These are phyloP conservation scores for Pachyrhizus erosus DNA, from an alignment of 306 rosid genomes.

Conservation along the genomic window DNA sequence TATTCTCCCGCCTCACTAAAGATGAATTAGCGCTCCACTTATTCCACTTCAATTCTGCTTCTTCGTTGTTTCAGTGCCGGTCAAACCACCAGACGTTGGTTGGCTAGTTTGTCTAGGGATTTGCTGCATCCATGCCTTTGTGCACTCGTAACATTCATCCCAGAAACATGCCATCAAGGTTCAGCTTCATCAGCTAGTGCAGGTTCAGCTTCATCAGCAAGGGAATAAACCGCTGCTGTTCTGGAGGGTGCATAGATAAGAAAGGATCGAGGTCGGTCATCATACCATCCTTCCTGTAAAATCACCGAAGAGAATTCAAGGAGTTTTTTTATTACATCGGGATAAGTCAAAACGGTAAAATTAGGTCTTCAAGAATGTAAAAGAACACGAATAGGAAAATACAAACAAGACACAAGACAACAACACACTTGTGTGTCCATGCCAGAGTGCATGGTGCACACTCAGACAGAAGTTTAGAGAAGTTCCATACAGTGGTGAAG, in stretches of 20 bases:
- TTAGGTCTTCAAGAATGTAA: constrained; percentile 24
- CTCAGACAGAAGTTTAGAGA: constrained; percentile 6
- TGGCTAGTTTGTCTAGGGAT: constrained; percentile 39
- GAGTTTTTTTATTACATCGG: neutral
- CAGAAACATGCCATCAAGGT: constrained; percentile 44
- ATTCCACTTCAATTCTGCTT: constrained; percentile 32
- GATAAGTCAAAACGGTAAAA: constrained; percentile 19
- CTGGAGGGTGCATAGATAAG: constrained; percentile 77
- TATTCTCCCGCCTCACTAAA: constrained; percentile 34
- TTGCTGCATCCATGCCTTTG: constrained; percentile 43
- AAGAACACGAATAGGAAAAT: constrained; percentile 11
- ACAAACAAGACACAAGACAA: constrained; percentile 7
- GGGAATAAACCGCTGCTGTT: constrained; percentile 82
- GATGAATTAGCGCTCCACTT: constrained; percentile 30
- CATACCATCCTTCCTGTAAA: constrained; percentile 75
- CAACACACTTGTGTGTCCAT: neutral
- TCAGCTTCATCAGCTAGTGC: constrained; percentile 24
- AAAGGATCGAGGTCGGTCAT: constrained; percentile 82
- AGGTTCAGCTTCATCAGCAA: constrained; percentile 48
- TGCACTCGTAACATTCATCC: constrained; percentile 5
- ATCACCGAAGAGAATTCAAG: constrained; percentile 37
- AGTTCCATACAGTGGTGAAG: constrained; percentile 66
- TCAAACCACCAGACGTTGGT: constrained; percentile 20
- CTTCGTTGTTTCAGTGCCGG: constrained; percentile 26
- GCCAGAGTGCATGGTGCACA: neutral